Percentiles rank a stretch among this genome's conserved stretches.
These are phyloP conservation scores for Silybum marianum DNA, from an alignment of 129 eudicot genomes.

Conservation along the genomic window DNA sequence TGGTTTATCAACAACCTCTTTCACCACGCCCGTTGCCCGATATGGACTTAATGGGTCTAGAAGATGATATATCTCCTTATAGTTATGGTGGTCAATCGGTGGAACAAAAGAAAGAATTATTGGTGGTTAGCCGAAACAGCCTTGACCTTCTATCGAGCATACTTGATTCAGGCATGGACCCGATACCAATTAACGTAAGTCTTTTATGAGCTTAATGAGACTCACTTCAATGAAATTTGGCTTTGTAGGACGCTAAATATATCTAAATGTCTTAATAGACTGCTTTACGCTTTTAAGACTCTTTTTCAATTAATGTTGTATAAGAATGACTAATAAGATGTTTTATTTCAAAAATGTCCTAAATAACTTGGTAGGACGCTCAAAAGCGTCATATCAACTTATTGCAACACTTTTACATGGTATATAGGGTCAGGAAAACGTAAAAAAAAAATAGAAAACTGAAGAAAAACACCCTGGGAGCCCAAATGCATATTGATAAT, in stretches of 20 bases:
- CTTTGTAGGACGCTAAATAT: neutral
- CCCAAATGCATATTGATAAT: too few species aligned
- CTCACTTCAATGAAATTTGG: neutral
- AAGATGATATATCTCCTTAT: slow-evolving; percentile 31
- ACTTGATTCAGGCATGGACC: slow-evolving; percentile 65
- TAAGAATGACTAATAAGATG: neutral
- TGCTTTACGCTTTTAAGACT: neutral
- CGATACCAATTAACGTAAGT: slow-evolving; percentile 71
- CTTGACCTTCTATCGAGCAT: slow-evolving; percentile 87
- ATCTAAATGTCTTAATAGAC: neutral
- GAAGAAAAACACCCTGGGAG: too few species aligned
- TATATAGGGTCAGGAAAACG: too few species aligned
- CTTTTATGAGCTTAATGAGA: neutral
- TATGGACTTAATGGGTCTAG: slow-evolving; percentile 39
- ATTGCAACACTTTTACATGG: neutral
- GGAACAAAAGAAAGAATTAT: slow-evolving; percentile 83
- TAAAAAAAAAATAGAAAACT: too few species aligned
- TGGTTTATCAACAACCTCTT: slow-evolving; percentile 53
- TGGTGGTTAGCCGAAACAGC: slow-evolving; percentile 68
- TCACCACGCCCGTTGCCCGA: slow-evolving; percentile 74
- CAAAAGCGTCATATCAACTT: neutral
- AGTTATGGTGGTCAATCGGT: slow-evolving; percentile 38
- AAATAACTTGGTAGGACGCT: neutral
- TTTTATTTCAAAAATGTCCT: neutral
- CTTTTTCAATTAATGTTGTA: neutral